phyloP scores from a whole-genome alignment of 768 basidiomycete genomes.

The Panaeolus cyanescens region DNA sequence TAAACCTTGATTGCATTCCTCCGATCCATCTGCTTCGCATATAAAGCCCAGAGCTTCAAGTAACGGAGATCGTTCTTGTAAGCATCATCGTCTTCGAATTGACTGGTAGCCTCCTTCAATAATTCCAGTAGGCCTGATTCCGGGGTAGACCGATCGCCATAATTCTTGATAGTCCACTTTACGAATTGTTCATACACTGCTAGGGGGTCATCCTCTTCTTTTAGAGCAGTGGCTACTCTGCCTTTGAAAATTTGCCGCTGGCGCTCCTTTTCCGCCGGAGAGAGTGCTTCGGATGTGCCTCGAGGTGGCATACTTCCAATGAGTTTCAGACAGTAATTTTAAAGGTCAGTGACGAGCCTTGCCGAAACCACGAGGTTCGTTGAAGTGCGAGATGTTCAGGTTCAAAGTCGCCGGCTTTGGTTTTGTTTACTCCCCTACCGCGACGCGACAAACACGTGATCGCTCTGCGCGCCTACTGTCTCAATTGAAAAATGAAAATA shows the following conservation, averaged over 20 bases:
- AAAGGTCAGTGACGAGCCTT: slow-evolving; percentile 15
- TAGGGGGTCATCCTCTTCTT: slow-evolving; percentile 85
- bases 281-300: slow-evolving; percentile 10
- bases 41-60: slow-evolving; percentile 88
- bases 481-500: neutral
- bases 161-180: slow-evolving; percentile 85
- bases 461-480: too few relatives aligned
- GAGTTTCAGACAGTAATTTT: slow-evolving; percentile 9
- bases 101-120: slow-evolving; percentile 80
- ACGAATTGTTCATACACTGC: slow-evolving; percentile 86
- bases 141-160: slow-evolving; percentile 60
- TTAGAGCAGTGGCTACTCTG: slow-evolving; percentile 51
- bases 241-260: slow-evolving; percentile 38
- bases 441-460: slow-evolving; percentile 16
- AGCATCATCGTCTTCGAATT: slow-evolving; percentile 79
- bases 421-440: slow-evolving; percentile 4
- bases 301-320: slow-evolving; percentile 21
- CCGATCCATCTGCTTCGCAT: slow-evolving; percentile 79
- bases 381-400: slow-evolving; percentile 1
- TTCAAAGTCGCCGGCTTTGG: neutral
- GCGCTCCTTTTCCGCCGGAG: slow-evolving; percentile 27
- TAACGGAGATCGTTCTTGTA: slow-evolving; percentile 91
- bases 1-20: slow-evolving; percentile 71
- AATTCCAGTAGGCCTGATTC: slow-evolving; percentile 77
- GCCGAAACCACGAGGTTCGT: slow-evolving; percentile 22